phyloP scores from a whole-genome alignment of 768 basidiomycete genomes.

The Tulasnella calospora region DNA sequence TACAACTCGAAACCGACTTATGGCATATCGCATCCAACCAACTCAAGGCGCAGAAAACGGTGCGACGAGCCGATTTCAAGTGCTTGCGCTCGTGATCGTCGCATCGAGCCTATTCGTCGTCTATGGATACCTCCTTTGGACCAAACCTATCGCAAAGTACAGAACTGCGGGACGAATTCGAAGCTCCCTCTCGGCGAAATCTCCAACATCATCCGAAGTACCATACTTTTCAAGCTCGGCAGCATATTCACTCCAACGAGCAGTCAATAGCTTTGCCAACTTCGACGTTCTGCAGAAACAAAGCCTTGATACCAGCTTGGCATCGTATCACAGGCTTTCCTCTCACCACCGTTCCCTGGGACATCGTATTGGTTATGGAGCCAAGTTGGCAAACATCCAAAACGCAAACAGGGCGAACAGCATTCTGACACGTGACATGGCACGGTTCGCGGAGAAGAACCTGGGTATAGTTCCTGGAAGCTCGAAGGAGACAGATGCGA shows the following conservation, averaged over 20 bases:
- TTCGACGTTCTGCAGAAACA: not conserved
- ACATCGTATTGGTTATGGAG: constrained; percentile 15
- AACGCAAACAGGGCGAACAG: constrained; percentile 10
- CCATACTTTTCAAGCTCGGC: constrained; percentile 23
- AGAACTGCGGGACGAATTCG: constrained; percentile 16
- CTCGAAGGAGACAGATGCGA: constrained; percentile 40
- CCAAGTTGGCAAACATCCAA: constrained; percentile 6
- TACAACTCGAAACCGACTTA: not conserved
- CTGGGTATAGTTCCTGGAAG: not conserved
- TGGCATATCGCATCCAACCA: not conserved
- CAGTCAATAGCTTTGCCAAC: constrained; percentile 19
- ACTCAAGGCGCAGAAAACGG: not conserved
- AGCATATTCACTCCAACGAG: constrained; percentile 20
- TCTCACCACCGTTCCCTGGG: not conserved
- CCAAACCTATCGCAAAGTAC: constrained; percentile 6
- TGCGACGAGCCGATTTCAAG: not conserved
- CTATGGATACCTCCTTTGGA: constrained; percentile 5
- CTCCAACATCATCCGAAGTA: not conserved
- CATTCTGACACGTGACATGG: constrained; percentile 9
- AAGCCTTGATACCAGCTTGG: not conserved
- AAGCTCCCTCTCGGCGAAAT: not conserved
- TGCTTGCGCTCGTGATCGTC: not conserved
- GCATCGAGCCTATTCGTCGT: constrained; percentile 11
- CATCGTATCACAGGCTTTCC: constrained; percentile 4
- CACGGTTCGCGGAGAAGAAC: constrained; percentile 10